Percentiles rank a stretch among this genome's conserved stretches.
phyloP scores from a whole-genome alignment of 2,329 filamentous ascomycete genomes.

The Drechslerella dactyloides region DNA sequence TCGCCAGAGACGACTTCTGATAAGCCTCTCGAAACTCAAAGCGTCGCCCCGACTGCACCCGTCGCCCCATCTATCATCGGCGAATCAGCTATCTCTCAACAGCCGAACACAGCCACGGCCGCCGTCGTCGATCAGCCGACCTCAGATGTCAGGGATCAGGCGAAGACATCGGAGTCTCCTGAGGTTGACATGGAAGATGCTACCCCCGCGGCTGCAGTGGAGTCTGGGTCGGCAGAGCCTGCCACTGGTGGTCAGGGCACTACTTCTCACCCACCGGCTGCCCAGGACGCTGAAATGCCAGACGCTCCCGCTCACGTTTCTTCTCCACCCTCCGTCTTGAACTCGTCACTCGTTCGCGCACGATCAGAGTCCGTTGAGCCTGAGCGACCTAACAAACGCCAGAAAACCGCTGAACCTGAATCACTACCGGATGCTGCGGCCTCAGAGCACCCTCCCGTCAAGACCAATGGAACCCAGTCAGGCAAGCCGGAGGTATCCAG shows the following conservation, averaged over 20 bases:
- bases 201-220: constrained; percentile 5
- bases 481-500: constrained; percentile 20
- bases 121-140: constrained; percentile 35
- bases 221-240: not conserved
- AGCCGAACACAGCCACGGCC: constrained; percentile 51
- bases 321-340: constrained; percentile 60
- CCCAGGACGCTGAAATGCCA: constrained; percentile 63
- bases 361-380: constrained; percentile 72
- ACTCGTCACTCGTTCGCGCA: constrained; percentile 72
- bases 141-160: constrained; percentile 31
- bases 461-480: constrained; percentile 55
- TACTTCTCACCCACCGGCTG: constrained; percentile 59
- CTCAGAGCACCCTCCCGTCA: constrained; percentile 60
- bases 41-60: constrained; percentile 14
- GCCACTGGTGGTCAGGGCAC: constrained; percentile 59
- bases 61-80: constrained; percentile 34
- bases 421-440: constrained; percentile 59
- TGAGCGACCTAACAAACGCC: constrained; percentile 78
- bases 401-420: constrained; percentile 70
- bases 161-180: constrained; percentile 26
- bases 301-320: constrained; percentile 60
- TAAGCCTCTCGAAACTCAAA: constrained; percentile 22
- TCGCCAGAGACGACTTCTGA: constrained; percentile 52
- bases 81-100: constrained; percentile 40
- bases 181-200: constrained; percentile 46